A percentile compares a stretch with the other conserved stretches of the same genome.
These are phyloP conservation scores for Boletus rex-veris DNA, from an alignment of 768 basidiomycete genomes.

Conservation along the genomic window DNA sequence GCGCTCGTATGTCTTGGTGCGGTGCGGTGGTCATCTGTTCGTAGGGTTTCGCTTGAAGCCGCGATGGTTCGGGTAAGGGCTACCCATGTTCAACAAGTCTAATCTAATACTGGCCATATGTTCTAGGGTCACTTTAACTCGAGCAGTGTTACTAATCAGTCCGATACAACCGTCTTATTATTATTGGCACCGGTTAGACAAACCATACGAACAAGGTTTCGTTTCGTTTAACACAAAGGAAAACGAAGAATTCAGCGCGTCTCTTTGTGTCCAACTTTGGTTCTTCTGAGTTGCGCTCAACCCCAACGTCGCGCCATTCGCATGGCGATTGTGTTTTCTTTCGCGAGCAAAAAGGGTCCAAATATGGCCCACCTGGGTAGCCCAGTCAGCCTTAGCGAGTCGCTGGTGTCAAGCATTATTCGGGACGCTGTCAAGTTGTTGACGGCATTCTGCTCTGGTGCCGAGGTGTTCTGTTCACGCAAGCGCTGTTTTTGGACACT, in stretches of 20 bases:
- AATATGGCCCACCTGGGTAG: background rate
- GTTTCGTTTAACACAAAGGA: background rate
- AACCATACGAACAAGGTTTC: background rate
- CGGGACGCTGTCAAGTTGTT: background rate
- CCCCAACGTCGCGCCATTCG: background rate
- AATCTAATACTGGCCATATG: background rate
- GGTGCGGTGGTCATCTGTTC: background rate
- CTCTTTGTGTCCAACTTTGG: background rate
- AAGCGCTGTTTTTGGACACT: background rate
- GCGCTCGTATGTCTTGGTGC: background rate
- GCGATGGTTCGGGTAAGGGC: background rate
- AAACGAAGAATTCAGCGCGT: background rate
- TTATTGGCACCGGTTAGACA: background rate
- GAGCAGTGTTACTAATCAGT: background rate
- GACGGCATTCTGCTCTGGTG: conserved; percentile 13
- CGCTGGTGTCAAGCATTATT: background rate
- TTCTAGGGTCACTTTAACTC: background rate
- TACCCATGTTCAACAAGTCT: background rate
- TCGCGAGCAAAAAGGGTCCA: background rate
- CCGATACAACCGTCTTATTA: background rate
- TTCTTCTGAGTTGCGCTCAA: background rate
- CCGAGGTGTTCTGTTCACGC: background rate
- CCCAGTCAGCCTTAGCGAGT: background rate
- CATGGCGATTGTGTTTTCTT: background rate
- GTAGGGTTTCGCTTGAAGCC: background rate